Evolutionary conservation across 208 protist species (phyloP), one percentile per base, ranked within the genome.

Genomic region (Leishmania turanica): DNA sequence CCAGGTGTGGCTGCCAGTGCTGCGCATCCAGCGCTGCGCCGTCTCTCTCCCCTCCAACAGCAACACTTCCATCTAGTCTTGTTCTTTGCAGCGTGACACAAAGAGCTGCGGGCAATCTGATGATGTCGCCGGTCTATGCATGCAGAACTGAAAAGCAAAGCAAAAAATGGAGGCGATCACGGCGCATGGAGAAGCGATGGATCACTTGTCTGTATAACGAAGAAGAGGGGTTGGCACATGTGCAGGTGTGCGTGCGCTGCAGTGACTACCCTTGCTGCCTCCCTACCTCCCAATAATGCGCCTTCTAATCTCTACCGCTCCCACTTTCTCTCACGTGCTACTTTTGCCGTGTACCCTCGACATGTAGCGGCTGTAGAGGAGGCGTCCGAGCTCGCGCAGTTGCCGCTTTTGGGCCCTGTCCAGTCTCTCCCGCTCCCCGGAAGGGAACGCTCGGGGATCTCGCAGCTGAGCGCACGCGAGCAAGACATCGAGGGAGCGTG

Each of bases 391-490:
- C 64, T 81, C 76, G 34, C 84, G 84, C 75, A 94, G 87, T 51
- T 86, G 91, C 7, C 86, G 87, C 74, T 80, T 78, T 37, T 86
- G 87, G 11, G 91, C 82, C 24, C 62, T 72, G 56, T 84, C 76
- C 58, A 91, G 75, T 37, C 54, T 75, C 24, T 68, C 79, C 21
- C 91, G 79, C 65, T 84, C 83, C 31, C 73, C 64, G 17, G 85
- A 54, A 58, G 87, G 70, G 6, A 87, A 66, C 45, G 84, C 87
- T 54, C 77, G 72, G 6, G 76, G 77, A 56, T 75, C 80, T 27
- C 91, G 87, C 56, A 87, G 80, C 56, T 81, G 27, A 13, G 89
- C 91, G 78, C 91, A 94, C 78, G 87, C 85, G 8, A 94, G 60
- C 71, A 94, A 53, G 19, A 94, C 45, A 53, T 92, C 90, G n/a